Conservation (phyloP, 805 yeast genomes). For the Komagataella pseudopastoris region DNA sequence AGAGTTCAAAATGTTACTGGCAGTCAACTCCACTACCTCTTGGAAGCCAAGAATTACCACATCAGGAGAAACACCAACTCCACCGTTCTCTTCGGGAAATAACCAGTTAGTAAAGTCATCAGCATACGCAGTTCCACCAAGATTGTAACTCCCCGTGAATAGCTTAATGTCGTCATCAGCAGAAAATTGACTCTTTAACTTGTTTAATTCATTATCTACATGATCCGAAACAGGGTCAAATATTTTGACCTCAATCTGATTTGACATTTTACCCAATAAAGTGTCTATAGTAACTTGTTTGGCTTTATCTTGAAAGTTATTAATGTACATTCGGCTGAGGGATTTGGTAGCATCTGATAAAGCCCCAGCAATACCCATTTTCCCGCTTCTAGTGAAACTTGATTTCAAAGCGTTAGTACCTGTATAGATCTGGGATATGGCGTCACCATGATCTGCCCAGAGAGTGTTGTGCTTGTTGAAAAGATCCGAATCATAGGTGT, state of each 20-base stretch:
- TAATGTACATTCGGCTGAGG: slow-evolving; percentile 87
- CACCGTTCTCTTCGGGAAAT: slow-evolving; percentile 53
- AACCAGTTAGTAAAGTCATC: slow-evolving; percentile 67
- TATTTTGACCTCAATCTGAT: slow-evolving; percentile 56
- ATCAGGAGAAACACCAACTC: slow-evolving; percentile 45
- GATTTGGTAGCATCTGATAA: slow-evolving; percentile 95
- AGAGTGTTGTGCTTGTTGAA: slow-evolving; percentile 67
- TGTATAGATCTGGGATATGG: slow-evolving; percentile 87
- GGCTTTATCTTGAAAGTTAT: slow-evolving; percentile 85
- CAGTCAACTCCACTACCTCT: slow-evolving; percentile 86
- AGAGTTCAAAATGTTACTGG: slow-evolving; percentile 79
- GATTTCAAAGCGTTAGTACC: slow-evolving; percentile 97
- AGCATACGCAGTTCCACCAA: slow-evolving; percentile 52
- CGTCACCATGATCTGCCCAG: slow-evolving; percentile 99
- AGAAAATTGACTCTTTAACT: slow-evolving; percentile 39
- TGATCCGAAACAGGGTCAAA: slow-evolving; percentile 84
- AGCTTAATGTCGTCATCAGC: slow-evolving; percentile 44
- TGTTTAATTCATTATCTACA: slow-evolving; percentile 51
- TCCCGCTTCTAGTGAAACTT: slow-evolving; percentile 87
- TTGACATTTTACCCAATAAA: slow-evolving; percentile 67
- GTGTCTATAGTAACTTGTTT: slow-evolving; percentile 86
- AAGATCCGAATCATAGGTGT: slow-evolving; percentile 32
- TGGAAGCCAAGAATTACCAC: slow-evolving; percentile 85
- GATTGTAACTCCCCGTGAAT: slow-evolving; percentile 77
- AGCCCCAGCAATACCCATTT: slow-evolving; percentile 94